phyloP scores from a whole-genome alignment of 2,329 filamentous ascomycete genomes.

The Hypoxylon sp. region DNA sequence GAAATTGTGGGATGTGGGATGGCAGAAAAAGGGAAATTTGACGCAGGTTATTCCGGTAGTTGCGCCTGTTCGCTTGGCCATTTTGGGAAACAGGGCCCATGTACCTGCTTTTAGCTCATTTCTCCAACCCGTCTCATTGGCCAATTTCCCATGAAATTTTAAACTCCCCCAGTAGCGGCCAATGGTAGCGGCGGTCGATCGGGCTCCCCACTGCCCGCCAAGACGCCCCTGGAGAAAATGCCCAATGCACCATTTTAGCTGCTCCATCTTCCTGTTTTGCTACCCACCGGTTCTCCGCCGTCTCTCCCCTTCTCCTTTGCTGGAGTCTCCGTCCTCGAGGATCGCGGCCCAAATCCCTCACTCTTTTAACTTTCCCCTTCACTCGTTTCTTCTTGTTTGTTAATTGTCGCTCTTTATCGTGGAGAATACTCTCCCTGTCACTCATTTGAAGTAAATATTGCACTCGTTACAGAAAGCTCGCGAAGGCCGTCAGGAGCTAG shows the following conservation, averaged over 20 bases:
- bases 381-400: slow-evolving; percentile 27
- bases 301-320: slow-evolving; percentile 30
- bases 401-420: slow-evolving; percentile 35
- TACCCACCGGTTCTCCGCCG: slow-evolving; percentile 16
- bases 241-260: slow-evolving; percentile 23
- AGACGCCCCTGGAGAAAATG: slow-evolving; percentile 22
- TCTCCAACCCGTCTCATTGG: slow-evolving; percentile 18
- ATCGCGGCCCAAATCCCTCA: slow-evolving; percentile 30
- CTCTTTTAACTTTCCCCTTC: slow-evolving; percentile 25
- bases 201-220: slow-evolving; percentile 19
- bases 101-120: slow-evolving; percentile 39
- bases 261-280: slow-evolving; percentile 17
- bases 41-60: slow-evolving; percentile 13
- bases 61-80: slow-evolving; percentile 10
- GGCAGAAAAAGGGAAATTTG: slow-evolving; percentile 15
- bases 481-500: slow-evolving; percentile 11
- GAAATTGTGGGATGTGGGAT: slow-evolving; percentile 12
- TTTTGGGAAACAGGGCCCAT: slow-evolving; percentile 21
- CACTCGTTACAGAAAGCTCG: slow-evolving; percentile 26
- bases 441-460: slow-evolving; percentile 36
- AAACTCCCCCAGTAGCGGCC: slow-evolving; percentile 22
- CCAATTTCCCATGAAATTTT: slow-evolving; percentile 11
- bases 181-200: slow-evolving; percentile 29
- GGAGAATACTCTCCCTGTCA: slow-evolving; percentile 38
- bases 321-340: slow-evolving; percentile 18